phyloP scores from a whole-genome alignment of 345 rosid species.

The Crucihimalaya himalaica region DNA sequence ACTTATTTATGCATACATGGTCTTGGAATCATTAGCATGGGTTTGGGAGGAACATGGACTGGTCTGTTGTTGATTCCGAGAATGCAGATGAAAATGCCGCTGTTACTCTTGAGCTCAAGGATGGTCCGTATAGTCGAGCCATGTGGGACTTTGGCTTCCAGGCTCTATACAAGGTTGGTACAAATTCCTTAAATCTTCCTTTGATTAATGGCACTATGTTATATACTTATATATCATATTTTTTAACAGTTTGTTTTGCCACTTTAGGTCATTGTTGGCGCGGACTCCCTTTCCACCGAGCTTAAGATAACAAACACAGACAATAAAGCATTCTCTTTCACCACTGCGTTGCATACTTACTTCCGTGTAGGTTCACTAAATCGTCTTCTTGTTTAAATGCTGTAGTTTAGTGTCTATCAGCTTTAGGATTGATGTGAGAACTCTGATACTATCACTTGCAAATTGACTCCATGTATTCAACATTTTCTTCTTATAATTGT shows the following conservation, averaged over 20 bases:
- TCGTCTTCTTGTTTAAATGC: neutral
- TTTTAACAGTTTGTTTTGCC: slow-evolving; percentile 18
- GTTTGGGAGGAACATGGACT: slow-evolving; percentile 93
- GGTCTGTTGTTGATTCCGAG: slow-evolving; percentile 72
- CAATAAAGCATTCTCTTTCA: slow-evolving; percentile 78
- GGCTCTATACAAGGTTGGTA: slow-evolving; percentile 70
- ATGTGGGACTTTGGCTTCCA: slow-evolving; percentile 96
- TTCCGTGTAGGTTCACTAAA: slow-evolving; percentile 55
- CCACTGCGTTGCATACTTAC: slow-evolving; percentile 81
- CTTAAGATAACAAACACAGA: slow-evolving; percentile 73
- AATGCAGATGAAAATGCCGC: slow-evolving; percentile 59
- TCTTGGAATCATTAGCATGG: slow-evolving; percentile 69
- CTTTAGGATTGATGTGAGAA: neutral
- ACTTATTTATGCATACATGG: slow-evolving; percentile 9
- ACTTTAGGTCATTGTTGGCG: slow-evolving; percentile 60
- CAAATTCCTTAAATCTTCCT: neutral
- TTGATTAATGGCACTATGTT: neutral
- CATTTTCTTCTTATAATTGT: neutral
- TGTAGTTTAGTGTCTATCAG: slow-evolving; percentile 1
- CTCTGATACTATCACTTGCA: slow-evolving; percentile 20
- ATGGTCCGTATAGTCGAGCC: slow-evolving; percentile 78
- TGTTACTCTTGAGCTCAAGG: slow-evolving; percentile 80
- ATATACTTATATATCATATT: neutral
- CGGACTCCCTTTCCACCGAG: slow-evolving; percentile 76
- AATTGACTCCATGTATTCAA: neutral